Percentiles rank a stretch among this genome's conserved stretches.
Conservation (phyloP, 2,329 filamentous ascomycete genomes). For the Ambrosiella xylebori region DNA sequence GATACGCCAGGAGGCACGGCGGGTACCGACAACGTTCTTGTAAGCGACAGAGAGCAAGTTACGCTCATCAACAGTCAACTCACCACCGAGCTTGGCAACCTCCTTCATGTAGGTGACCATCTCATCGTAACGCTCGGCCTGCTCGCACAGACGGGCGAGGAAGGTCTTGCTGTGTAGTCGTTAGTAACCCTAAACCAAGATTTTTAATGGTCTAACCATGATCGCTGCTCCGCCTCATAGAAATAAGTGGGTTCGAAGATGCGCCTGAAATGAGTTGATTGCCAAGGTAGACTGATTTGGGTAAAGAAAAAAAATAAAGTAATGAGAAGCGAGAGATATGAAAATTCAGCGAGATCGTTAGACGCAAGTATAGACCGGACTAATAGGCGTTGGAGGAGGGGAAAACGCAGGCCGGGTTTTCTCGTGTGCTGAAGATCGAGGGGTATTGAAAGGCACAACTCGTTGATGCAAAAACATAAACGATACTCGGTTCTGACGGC, state of each 20-base stretch:
- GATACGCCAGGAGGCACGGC: constrained; percentile 97
- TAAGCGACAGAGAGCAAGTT: constrained; percentile 97
- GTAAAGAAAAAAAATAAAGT: too few relatives aligned
- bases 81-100: constrained; percentile 73
- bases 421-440: too few relatives aligned
- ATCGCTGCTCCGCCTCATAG: neutral
- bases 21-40: constrained; percentile 98
- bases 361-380: neutral
- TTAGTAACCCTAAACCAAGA: constrained; percentile 5
- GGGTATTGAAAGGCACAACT: too few relatives aligned
- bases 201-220: neutral
- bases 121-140: constrained; percentile 99
- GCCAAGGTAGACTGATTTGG: too few relatives aligned
- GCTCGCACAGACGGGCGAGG: constrained; percentile 98
- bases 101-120: constrained; percentile 99
- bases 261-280: neutral
- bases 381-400: neutral
- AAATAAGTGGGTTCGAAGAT: neutral
- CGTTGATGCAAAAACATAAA: neutral
- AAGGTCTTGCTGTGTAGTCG: constrained; percentile 76
- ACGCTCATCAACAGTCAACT: constrained; percentile 89
- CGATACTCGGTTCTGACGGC: neutral
- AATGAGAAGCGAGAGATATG: too few relatives aligned
- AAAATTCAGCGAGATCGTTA: too few relatives aligned
- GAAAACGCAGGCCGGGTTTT: neutral